phyloP scores from a whole-genome alignment of 306 rosid genomes.

The Aeschynomene evenia region DNA sequence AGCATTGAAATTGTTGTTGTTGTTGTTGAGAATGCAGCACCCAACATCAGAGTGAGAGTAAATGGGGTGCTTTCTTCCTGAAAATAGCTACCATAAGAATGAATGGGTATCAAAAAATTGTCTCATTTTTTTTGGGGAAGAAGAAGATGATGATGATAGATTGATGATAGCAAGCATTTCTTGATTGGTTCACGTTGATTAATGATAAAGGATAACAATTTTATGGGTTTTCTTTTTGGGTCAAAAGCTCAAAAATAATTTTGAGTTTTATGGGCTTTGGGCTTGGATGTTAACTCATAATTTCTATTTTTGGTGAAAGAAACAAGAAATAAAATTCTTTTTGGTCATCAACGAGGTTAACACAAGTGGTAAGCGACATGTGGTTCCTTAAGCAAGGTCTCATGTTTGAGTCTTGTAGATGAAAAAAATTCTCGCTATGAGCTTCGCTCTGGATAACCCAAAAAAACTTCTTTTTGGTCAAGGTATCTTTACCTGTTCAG shows the following conservation, averaged over 20 bases:
- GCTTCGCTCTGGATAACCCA: no score
- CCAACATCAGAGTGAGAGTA: constrained; percentile 56
- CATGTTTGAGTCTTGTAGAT: no score
- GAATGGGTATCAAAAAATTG: background rate
- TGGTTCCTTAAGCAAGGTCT: no score
- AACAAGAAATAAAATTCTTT: no score
- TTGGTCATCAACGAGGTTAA: no score
- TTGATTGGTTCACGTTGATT: constrained; percentile 44
- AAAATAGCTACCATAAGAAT: constrained; percentile 31
- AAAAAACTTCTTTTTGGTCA: no score
- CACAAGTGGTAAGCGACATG: no score
- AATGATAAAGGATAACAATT: background rate
- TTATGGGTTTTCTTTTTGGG: no score
- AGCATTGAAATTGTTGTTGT: constrained; percentile 28
- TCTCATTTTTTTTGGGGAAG: background rate
- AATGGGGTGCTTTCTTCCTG: background rate
- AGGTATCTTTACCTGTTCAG: no score
- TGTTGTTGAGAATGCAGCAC: constrained; percentile 47
- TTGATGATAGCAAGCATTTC: constrained; percentile 12
- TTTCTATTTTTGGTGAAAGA: no score
- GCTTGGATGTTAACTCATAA: background rate
- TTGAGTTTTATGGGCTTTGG: constrained; percentile 7
- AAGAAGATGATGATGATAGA: constrained; percentile 12
- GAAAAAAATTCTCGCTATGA: no score
- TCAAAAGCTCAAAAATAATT: no score